Evolutionary conservation across 2,329 filamentous ascomycete species (phyloP).

Genomic region (Fulvia fulva): DNA sequence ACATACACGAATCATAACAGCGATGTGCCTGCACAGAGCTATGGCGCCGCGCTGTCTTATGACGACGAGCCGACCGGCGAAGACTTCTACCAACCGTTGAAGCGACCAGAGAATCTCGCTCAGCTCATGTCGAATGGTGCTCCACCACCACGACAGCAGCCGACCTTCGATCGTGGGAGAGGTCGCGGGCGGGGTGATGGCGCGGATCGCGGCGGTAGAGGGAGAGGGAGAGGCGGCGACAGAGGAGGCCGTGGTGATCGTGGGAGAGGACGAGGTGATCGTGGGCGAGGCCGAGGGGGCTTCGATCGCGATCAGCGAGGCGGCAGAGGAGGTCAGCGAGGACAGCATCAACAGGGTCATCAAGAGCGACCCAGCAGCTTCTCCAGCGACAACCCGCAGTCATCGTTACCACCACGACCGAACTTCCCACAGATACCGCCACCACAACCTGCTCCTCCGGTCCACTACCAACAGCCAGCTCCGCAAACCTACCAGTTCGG

Average conservation of each 20-base stretch:
- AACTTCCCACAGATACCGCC: constrained; percentile 47
- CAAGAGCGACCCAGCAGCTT: constrained; percentile 25
- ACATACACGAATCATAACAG: constrained; percentile 12
- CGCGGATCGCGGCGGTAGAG: constrained; percentile 15
- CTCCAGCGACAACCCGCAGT: constrained; percentile 11
- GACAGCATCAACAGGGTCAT: constrained; percentile 1
- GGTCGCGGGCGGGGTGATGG: constrained; percentile 31
- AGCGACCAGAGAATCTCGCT: constrained; percentile 45
- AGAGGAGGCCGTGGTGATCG: constrained; percentile 6
- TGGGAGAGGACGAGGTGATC: constrained; percentile 25
- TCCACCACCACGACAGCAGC: constrained; percentile 21
- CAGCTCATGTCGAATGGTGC: constrained; percentile 40
- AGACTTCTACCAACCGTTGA: constrained; percentile 47
- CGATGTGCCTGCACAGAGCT: constrained; percentile 24
- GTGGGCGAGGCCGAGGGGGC: constrained; percentile 18
- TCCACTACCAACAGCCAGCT: constrained; percentile 74
- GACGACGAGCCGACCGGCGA: constrained; percentile 40
- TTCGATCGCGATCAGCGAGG: constrained; percentile 16
- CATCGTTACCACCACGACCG: constrained; percentile 3
- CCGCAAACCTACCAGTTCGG: constrained; percentile 95
- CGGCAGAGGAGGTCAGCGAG: constrained; percentile 8
- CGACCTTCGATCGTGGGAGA: constrained; percentile 33
- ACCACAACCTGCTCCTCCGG: constrained; percentile 1
- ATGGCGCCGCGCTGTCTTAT: constrained; percentile 34
- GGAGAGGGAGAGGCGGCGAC: constrained; percentile 25